A percentile compares a stretch with the other conserved stretches of the same genome.
Conservation (phyloP, 2,329 filamentous ascomycete genomes). For the Didymella segeticola region DNA sequence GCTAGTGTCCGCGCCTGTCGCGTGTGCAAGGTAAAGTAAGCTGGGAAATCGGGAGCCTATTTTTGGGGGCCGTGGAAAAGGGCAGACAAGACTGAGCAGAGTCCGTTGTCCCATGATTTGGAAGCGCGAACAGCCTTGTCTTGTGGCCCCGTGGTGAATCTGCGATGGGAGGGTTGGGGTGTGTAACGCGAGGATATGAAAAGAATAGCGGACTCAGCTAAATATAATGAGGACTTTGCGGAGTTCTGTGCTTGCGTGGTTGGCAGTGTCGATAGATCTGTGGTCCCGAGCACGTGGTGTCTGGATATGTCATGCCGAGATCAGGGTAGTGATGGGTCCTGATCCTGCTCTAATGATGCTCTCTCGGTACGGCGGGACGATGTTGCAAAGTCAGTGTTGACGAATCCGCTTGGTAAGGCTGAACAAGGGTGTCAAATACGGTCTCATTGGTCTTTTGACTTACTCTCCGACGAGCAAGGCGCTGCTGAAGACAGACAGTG, state of each 20-base stretch:
- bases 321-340: not conserved
- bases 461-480: not conserved
- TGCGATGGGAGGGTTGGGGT: not conserved
- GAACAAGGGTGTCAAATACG: not conserved
- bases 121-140: not conserved
- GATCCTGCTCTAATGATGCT: not conserved
- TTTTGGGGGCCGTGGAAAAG: slow-evolving; percentile 30
- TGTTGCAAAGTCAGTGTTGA: not conserved
- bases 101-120: no score
- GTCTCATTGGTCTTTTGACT: slow-evolving; percentile 1
- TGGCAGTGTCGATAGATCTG: slow-evolving; percentile 1
- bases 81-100: slow-evolving; percentile 2
- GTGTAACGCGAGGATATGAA: not conserved
- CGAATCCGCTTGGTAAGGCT: not conserved
- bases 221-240: slow-evolving; percentile 13
- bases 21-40: slow-evolving; percentile 27
- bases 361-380: slow-evolving; percentile 4
- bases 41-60: slow-evolving; percentile 26
- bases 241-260: not conserved
- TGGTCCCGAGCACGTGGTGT: slow-evolving; percentile 4
- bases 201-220: not conserved
- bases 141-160: slow-evolving; percentile 13
- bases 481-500: slow-evolving; percentile 1
- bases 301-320: not conserved
- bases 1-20: slow-evolving; percentile 33